phyloP scores from a whole-genome alignment of 768 basidiomycete genomes.

The Gloeopeniophorella convolvens region DNA sequence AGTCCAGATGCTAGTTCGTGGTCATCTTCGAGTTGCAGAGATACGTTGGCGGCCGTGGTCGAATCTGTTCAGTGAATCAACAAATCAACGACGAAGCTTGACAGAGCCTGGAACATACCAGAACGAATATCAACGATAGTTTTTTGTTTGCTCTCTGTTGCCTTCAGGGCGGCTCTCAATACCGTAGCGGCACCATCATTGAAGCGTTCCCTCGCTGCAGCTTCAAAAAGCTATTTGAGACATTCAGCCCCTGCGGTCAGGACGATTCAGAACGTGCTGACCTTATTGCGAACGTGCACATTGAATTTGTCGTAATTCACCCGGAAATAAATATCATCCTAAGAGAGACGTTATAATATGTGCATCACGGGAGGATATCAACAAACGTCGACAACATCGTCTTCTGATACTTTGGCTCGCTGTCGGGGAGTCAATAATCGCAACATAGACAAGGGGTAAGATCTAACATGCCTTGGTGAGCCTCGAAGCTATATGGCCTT shows the following conservation, averaged over 20 bases:
- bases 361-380: not conserved
- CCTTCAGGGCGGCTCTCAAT: conserved; percentile 62
- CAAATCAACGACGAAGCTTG: not conserved
- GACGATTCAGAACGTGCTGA: conserved; percentile 29
- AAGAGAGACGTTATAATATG: conserved; percentile 1
- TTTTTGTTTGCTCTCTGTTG: conserved; percentile 59
- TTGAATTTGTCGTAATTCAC: conserved; percentile 88
- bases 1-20: conserved; percentile 59
- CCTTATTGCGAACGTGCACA: conserved; percentile 81
- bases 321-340: conserved; percentile 74
- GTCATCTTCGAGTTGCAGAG: conserved; percentile 56
- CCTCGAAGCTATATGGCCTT: conserved; percentile 41
- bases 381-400: conserved; percentile 58
- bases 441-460: not conserved
- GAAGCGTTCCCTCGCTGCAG: conserved; percentile 71
- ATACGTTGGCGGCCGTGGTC: conserved; percentile 57
- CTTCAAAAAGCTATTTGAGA: conserved; percentile 59
- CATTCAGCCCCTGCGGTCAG: conserved; percentile 16
- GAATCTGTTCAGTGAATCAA: conserved; percentile 39
- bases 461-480: conserved; percentile 45
- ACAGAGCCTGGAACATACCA: conserved; percentile 35
- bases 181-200: conserved; percentile 71
- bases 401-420: conserved; percentile 47
- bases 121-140: conserved; percentile 57
- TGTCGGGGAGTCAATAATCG: not conserved